A percentile compares a stretch with the other conserved stretches of the same genome.
Conservation (phyloP, 495 filamentous ascomycete genomes). For the Neurospora sp. region DNA sequence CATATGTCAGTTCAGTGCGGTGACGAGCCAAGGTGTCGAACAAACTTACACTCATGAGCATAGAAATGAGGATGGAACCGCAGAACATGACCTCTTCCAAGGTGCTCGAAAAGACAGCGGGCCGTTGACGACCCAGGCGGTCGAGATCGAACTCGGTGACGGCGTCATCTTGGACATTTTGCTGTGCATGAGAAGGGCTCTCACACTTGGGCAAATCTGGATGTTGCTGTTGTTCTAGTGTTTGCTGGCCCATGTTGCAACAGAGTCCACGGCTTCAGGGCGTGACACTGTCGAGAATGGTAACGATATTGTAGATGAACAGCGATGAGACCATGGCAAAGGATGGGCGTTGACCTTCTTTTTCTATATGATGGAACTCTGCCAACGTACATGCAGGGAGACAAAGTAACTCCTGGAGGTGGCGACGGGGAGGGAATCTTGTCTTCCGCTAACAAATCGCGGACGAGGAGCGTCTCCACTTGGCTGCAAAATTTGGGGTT, state of each 20-base stretch:
- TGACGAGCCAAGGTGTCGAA: not conserved
- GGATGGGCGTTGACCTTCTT: not conserved
- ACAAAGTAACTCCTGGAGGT: not conserved
- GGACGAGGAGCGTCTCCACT: not conserved
- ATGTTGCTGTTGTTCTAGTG: not conserved
- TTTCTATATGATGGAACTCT: not conserved
- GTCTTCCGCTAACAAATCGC: not conserved
- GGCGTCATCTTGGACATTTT: not conserved
- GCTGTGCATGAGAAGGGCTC: not conserved
- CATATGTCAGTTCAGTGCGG: not conserved
- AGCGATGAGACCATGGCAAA: not conserved
- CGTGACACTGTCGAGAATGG: not conserved
- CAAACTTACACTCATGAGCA: conserved; percentile 54
- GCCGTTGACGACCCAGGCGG: conserved; percentile 59
- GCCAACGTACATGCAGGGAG: not conserved
- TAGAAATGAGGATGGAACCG: conserved; percentile 62
- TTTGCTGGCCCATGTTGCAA: not conserved
- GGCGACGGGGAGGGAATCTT: not conserved
- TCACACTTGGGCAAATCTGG: too few species aligned
- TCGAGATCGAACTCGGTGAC: conserved; percentile 39
- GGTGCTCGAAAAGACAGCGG: conserved; percentile 48
- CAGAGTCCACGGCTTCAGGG: not conserved
- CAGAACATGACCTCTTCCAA: conserved; percentile 61
- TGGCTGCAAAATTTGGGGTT: not conserved
- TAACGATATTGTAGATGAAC: not conserved